Evolutionary conservation across 768 basidiomycete genomes (phyloP).

Genomic region (Lentinula raphanica): DNA sequence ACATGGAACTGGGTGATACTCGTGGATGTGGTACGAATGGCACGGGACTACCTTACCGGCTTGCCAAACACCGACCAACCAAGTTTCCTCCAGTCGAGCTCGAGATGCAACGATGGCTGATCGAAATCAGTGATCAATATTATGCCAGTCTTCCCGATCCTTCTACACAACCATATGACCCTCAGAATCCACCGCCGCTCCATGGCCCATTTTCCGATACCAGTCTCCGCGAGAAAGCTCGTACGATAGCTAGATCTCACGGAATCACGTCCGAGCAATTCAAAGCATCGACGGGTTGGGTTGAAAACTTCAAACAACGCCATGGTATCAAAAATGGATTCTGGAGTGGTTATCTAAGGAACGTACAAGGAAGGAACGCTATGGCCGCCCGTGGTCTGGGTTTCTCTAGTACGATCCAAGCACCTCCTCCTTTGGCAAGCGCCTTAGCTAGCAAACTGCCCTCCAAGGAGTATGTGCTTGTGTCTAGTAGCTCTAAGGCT

Average conservation of each 20-base stretch:
- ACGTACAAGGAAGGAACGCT: slow-evolving; percentile 3
- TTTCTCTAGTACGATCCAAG: not conserved
- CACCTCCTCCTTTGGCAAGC: not conserved
- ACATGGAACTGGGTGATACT: slow-evolving; percentile 52
- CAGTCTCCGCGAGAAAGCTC: slow-evolving; percentile 44
- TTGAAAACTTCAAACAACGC: slow-evolving; percentile 87
- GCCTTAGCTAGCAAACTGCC: not conserved
- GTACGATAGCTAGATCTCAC: slow-evolving; percentile 41
- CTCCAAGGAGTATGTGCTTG: not conserved
- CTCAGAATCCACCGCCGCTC: slow-evolving; percentile 14
- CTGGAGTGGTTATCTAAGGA: slow-evolving; percentile 39
- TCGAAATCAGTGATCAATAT: slow-evolving; percentile 15
- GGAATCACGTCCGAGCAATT: slow-evolving; percentile 66
- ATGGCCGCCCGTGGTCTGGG: slow-evolving; percentile 11
- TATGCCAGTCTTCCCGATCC: slow-evolving; percentile 3
- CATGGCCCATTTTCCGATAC: slow-evolving; percentile 61
- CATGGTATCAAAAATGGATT: slow-evolving; percentile 68
- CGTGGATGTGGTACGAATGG: slow-evolving; percentile 17
- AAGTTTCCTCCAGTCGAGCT: slow-evolving; percentile 79
- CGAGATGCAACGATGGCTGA: slow-evolving; percentile 56
- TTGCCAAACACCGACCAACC: slow-evolving; percentile 71
- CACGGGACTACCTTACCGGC: slow-evolving; percentile 20
- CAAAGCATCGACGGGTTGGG: slow-evolving; percentile 90
- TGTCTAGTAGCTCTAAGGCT: not conserved
- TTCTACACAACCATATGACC: not conserved